Percentiles rank a stretch among this genome's conserved stretches.
Evolutionary conservation across 2,329 filamentous ascomycete genomes (phyloP).

Genomic region (Pseudogymnoascus sp.): DNA sequence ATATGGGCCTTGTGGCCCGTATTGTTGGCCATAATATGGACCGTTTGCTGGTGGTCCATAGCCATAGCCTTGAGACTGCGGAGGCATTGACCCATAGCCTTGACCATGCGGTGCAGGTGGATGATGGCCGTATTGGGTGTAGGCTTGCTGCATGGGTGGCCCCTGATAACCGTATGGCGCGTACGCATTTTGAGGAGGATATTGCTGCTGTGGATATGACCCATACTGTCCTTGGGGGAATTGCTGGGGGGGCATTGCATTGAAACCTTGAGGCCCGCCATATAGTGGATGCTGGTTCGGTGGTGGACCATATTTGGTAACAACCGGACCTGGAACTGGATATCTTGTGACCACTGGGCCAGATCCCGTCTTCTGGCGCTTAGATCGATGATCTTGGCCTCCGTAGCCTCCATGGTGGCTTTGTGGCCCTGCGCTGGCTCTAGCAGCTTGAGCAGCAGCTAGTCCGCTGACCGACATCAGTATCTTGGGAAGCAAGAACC

Average conservation of each 20-base stretch:
- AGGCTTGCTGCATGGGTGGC: not conserved
- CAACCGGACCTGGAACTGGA: conserved; percentile 14
- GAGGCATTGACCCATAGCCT: not conserved
- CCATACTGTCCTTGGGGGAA: conserved; percentile 13
- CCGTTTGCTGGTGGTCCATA: not conserved
- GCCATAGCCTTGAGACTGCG: not conserved
- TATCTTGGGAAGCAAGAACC: conserved; percentile 13
- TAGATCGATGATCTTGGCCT: conserved; percentile 16
- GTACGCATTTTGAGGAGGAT: conserved; percentile 15
- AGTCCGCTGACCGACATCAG: conserved; percentile 14
- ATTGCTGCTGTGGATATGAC: conserved; percentile 20
- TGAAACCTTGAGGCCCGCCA: not conserved
- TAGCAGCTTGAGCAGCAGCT: conserved; percentile 11
- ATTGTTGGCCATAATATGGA: conserved; percentile 14
- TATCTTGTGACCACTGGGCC: conserved; percentile 19
- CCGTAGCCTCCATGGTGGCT: not conserved
- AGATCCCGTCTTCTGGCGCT: conserved; percentile 24
- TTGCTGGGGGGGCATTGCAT: not conserved
- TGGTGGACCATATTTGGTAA: conserved; percentile 15
- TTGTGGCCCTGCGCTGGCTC: conserved; percentile 1
- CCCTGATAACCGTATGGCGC: not conserved
- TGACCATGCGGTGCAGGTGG: not conserved
- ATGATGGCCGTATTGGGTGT: not conserved
- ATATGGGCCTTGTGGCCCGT: conserved; percentile 13
- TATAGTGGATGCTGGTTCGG: conserved; percentile 12